A percentile compares a stretch with the other conserved stretches of the same genome.
These are phyloP conservation scores for Eimeria maxima DNA, from an alignment of 169 alveolate genomes.

Conservation along the genomic window DNA sequence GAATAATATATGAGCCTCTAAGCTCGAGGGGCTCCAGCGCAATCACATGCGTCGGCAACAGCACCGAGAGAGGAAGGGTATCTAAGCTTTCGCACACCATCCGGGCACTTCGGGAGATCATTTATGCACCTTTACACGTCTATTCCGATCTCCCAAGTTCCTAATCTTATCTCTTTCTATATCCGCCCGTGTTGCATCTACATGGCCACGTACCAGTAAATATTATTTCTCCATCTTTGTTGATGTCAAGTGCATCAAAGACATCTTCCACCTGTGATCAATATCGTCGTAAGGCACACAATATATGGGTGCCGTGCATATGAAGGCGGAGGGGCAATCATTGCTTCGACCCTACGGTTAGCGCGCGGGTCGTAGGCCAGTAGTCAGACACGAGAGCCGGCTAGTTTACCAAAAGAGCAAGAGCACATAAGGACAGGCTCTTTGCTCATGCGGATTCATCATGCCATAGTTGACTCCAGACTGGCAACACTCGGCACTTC, in stretches of 20 bases:
- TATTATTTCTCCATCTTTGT: slow-evolving; percentile 43
- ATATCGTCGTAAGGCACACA: not conserved
- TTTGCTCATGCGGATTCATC: not conserved
- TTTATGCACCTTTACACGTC: not conserved
- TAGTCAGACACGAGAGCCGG: too few species aligned
- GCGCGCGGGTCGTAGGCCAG: not conserved
- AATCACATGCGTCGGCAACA: not conserved
- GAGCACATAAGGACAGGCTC: not conserved
- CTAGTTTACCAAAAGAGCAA: not conserved
- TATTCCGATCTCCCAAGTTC: not conserved
- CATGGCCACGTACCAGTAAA: slow-evolving; percentile 25
- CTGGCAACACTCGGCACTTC: not conserved
- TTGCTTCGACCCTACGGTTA: not conserved
- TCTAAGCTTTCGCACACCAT: not conserved
- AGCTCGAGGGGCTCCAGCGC: not conserved
- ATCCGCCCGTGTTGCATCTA: not conserved
- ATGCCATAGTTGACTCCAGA: not conserved
- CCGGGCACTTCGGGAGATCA: not conserved
- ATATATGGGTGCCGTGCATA: not conserved
- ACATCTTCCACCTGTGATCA: slow-evolving; percentile 36
- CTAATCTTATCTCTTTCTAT: not conserved
- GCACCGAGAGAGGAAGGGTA: not conserved
- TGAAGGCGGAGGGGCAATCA: not conserved
- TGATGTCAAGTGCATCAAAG: slow-evolving; percentile 69
- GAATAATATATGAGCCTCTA: not conserved